Conservation (phyloP, 2,329 filamentous ascomycete species). For the Alternaria conjuncta region DNA sequence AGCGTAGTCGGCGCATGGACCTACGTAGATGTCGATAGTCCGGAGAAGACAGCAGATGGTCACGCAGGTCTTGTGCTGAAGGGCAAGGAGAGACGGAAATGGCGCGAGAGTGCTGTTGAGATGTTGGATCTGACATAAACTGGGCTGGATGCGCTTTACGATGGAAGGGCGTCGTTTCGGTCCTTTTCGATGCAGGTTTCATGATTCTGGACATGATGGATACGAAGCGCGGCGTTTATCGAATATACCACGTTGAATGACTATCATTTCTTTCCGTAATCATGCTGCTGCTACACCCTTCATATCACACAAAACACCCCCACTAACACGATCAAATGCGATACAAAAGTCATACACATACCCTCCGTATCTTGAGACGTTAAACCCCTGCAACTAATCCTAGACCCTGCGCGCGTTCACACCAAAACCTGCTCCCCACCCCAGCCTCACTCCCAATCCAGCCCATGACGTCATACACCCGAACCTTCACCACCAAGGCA, state of each 20-base stretch:
- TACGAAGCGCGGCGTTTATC: neutral
- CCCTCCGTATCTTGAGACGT: neutral
- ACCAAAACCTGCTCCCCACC: conserved; percentile 10
- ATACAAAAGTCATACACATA: neutral
- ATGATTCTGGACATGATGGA: no score
- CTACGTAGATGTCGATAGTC: conserved; percentile 36
- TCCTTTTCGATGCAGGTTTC: neutral
- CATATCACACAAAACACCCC: neutral
- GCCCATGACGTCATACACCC: conserved; percentile 26
- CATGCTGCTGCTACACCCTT: neutral
- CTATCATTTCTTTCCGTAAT: no score
- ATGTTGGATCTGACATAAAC: conserved; percentile 41
- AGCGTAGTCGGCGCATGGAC: conserved; percentile 44
- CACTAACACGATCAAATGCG: no score
- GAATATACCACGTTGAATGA: neutral
- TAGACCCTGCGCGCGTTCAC: conserved; percentile 9
- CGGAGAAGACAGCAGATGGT: conserved; percentile 3
- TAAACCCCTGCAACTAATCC: neutral
- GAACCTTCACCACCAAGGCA: conserved; percentile 8
- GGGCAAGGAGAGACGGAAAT: conserved; percentile 37
- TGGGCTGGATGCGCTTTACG: neutral
- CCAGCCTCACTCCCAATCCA: conserved; percentile 3
- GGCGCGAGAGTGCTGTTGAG: conserved; percentile 47
- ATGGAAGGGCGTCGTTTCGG: neutral
- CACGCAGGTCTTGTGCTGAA: conserved; percentile 10